Conservation (phyloP, 768 basidiomycete species). For the Dictyophora rubrovolvata region DNA sequence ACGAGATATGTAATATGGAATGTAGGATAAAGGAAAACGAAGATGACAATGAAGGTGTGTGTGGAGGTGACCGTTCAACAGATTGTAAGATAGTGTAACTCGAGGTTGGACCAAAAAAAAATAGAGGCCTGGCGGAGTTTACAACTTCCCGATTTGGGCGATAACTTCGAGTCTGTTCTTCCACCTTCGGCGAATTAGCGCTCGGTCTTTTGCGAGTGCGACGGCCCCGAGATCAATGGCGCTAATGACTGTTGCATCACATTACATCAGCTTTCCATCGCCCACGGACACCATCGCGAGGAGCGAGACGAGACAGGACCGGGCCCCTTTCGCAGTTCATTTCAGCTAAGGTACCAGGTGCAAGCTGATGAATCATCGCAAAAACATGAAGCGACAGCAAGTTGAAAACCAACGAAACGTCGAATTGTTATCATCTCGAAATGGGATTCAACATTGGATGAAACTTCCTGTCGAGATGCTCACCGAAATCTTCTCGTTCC, state of each 20-base stretch:
- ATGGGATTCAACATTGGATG: not conserved
- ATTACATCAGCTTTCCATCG: too few relatives aligned
- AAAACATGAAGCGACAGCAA: too few relatives aligned
- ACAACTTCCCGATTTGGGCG: not conserved
- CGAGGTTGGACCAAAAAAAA: not conserved
- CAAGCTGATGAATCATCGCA: too few relatives aligned
- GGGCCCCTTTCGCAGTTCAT: too few relatives aligned
- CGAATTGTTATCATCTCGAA: not conserved
- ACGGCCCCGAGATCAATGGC: too few relatives aligned
- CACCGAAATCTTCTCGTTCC: constrained; percentile 47
- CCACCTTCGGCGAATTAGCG: not conserved
- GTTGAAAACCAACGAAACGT: not conserved
- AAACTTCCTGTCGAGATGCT: constrained; percentile 54
- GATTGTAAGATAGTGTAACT: not conserved
- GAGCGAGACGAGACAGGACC: too few relatives aligned
- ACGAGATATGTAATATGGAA: not conserved
- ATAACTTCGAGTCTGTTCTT: constrained; percentile 7
- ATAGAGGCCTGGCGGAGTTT: not conserved
- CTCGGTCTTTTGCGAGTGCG: not conserved
- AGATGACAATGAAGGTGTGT: constrained; percentile 9
- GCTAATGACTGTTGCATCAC: too few relatives aligned
- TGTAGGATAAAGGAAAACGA: too few relatives aligned
- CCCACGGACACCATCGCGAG: too few relatives aligned
- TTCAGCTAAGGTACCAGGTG: too few relatives aligned
- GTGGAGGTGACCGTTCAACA: not conserved